Evolutionary conservation across 192 early-diverging fungal genomes (phyloP), one percentile per base, ranked within the genome.

Genomic region (Coemansia sp.): DNA sequence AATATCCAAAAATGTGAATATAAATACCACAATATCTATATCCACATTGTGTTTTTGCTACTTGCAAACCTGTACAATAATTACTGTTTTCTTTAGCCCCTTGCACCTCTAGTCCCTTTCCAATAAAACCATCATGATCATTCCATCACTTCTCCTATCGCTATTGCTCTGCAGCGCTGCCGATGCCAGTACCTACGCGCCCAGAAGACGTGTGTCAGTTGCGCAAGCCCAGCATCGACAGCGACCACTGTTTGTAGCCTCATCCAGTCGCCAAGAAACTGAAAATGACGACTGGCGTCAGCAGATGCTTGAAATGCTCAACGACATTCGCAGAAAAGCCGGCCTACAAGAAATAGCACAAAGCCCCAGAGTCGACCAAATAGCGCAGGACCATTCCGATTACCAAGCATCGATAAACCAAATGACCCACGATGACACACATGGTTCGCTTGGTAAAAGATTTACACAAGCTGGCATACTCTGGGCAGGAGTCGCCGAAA

Each of bases 351-450:
- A 63, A 4, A 5, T 76, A 17, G 8, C 1, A 34, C 35, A 66
- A 15, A 20, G 12, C 39, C 18, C 59, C 8, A 9, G 1, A 7
- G 48, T 59, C 36, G 61, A 67, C 54, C 32, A 9, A 3, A 51
- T 67, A 51, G 64, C 77, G 5, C 64, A 73, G 38, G 22, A 32
- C 2, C 77, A 79, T 43, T 71, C 66, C 0, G 43, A 73, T 12
- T 69, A 78, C 67, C 65, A 68, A 53, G 53, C 33, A 2, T 56
- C 39, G 12, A 69, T 66, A 4, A 22, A 65, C 6, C 54, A 17
- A 3, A 70, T 79, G 77, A 79, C 77, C 8, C 77, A 79, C 51
- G 64, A 66, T 28, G 66, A 74, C 33, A 6, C 68, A 15, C 35
- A 17, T 33, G 77, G 77, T 15, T 57, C 53, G 0, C 33, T 72